Percentiles rank a stretch among this genome's conserved stretches.
phyloP scores from a whole-genome alignment of 495 filamentous ascomycete species.

The Oidiodendron maius region DNA sequence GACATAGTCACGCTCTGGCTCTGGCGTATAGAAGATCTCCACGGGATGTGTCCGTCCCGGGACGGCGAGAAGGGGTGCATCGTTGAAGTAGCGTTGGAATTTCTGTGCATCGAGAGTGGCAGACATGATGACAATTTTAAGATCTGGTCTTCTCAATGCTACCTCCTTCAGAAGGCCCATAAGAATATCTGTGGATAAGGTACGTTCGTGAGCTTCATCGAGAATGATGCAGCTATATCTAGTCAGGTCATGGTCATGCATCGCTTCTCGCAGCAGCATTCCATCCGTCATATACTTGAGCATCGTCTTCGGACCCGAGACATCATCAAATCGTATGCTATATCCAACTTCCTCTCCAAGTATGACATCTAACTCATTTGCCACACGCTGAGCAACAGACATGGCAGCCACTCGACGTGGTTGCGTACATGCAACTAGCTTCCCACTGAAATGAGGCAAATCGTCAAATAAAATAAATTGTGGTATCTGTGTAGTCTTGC shows the following conservation, averaged over 20 bases:
- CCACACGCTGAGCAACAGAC: slow-evolving; percentile 98
- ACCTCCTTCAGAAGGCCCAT: slow-evolving; percentile 94
- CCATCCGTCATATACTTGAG: slow-evolving; percentile 99
- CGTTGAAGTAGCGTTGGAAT: slow-evolving; percentile 96
- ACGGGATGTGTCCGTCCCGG: slow-evolving; percentile 95
- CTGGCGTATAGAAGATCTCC: slow-evolving; percentile 96
- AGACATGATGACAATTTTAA: slow-evolving; percentile 99
- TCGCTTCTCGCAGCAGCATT: slow-evolving; percentile 96
- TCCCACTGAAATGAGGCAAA: slow-evolving; percentile 73
- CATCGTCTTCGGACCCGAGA: slow-evolving; percentile 82
- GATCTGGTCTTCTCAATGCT: slow-evolving; percentile 66
- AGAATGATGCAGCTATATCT: slow-evolving; percentile 98
- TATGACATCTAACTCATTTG: slow-evolving; percentile 89
- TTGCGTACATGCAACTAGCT: slow-evolving; percentile 96
- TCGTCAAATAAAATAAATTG: slow-evolving; percentile 98
- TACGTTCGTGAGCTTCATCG: slow-evolving; percentile 96
- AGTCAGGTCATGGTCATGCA: slow-evolving; percentile 88
- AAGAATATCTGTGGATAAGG: slow-evolving; percentile 88
- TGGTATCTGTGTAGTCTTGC: slow-evolving; percentile 98
- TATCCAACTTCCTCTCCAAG: slow-evolving; percentile 97
- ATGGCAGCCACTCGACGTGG: slow-evolving; percentile 97
- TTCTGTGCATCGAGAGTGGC: slow-evolving; percentile 95
- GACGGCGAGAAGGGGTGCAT: slow-evolving; percentile 88
- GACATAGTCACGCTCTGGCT: slow-evolving; percentile 94
- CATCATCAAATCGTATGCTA: slow-evolving; percentile 98